A percentile compares a stretch with the other conserved stretches of the same genome.
Conservation (phyloP, 345 rosid genomes). For the Arabidopsis arenosa region DNA sequence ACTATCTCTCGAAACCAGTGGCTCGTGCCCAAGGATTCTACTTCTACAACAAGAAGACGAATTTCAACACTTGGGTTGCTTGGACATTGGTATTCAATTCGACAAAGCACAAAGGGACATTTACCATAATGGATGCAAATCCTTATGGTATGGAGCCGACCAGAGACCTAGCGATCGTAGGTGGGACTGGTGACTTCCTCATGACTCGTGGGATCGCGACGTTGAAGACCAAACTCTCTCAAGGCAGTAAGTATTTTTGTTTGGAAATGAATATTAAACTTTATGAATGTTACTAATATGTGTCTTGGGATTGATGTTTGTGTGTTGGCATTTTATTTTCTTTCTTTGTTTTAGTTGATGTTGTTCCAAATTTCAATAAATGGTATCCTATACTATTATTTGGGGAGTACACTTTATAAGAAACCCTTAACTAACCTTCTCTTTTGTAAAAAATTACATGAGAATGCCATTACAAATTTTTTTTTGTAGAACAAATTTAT, state of each 20-base stretch:
- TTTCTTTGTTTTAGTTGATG: neutral
- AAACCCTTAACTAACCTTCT: too few relatives aligned
- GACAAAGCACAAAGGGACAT: neutral
- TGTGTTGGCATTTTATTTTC: neutral
- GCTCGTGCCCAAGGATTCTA: neutral
- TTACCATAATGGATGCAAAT: neutral
- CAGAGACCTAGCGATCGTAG: neutral
- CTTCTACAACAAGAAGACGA: neutral
- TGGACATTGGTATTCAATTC: neutral
- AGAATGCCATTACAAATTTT: too few relatives aligned
- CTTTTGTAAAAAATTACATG: too few relatives aligned
- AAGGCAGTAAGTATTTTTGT: conserved; percentile 15
- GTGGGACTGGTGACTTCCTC: neutral
- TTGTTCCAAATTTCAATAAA: too few relatives aligned
- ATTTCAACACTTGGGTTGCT: neutral
- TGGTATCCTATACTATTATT: too few relatives aligned
- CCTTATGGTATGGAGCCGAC: neutral
- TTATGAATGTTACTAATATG: conserved; percentile 19
- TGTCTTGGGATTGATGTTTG: neutral
- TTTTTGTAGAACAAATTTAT: too few relatives aligned
- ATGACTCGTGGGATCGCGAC: neutral
- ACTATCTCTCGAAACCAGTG: conserved; percentile 3
- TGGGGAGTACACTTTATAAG: too few relatives aligned
- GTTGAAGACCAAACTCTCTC: neutral
- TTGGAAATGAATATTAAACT: conserved; percentile 20